A percentile compares a stretch with the other conserved stretches of the same genome.
These are phyloP conservation scores for Rubroboletus satanas DNA, from an alignment of 768 basidiomycete species.

Conservation along the genomic window DNA sequence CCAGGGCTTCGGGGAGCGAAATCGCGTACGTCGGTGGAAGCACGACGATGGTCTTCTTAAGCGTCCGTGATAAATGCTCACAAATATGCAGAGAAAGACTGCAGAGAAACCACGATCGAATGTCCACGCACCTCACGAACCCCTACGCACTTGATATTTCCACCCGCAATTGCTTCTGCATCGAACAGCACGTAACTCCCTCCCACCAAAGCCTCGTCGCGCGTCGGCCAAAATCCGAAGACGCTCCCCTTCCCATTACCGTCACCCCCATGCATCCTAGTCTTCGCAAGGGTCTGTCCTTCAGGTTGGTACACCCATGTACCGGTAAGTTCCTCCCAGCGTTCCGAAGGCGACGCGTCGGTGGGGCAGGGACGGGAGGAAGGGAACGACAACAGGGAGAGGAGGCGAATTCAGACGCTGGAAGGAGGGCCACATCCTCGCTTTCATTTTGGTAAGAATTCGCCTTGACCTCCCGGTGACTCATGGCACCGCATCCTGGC, in stretches of 20 bases:
- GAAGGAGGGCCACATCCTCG: conserved; percentile 48
- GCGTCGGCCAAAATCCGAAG: conserved; percentile 76
- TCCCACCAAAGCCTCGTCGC: conserved; percentile 72
- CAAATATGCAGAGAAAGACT: not conserved
- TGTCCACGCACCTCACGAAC: conserved; percentile 47
- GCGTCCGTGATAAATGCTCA: conserved; percentile 47
- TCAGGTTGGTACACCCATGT: conserved; percentile 98
- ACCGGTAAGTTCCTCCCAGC: conserved; percentile 96
- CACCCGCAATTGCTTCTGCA: conserved; percentile 46
- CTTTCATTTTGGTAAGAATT: conserved; percentile 30
- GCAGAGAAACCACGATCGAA: conserved; percentile 1
- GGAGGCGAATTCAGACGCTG: conserved; percentile 60
- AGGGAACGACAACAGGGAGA: conserved; percentile 52
- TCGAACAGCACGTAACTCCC: conserved; percentile 86
- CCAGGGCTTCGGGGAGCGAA: conserved; percentile 49
- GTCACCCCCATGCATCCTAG: conserved; percentile 31
- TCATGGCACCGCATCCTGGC: conserved; percentile 66
- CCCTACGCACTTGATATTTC: conserved; percentile 21
- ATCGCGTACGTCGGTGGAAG: conserved; percentile 50
- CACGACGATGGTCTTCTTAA: conserved; percentile 92
- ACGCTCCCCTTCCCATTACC: conserved; percentile 19
- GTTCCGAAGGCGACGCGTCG: conserved; percentile 80
- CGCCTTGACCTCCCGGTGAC: conserved; percentile 74
- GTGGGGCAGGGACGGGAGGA: conserved; percentile 54
- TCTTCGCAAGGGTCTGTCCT: conserved; percentile 62